Evolutionary conservation across 1,284 basidiomycete species (phyloP).

Genomic region (Trametes polyzona): DNA sequence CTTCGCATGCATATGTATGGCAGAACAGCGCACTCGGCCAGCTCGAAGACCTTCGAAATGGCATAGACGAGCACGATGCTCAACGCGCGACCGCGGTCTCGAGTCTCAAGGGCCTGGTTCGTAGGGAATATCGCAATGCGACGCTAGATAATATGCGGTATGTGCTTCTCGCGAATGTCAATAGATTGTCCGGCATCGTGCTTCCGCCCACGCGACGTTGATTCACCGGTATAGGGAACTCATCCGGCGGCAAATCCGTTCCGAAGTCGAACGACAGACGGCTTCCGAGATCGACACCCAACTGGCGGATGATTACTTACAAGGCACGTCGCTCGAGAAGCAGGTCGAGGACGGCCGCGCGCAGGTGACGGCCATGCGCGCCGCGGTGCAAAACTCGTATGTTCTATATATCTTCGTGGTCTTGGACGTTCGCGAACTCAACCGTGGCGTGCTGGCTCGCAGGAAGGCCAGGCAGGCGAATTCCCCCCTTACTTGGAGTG

Average conservation of each 20-base stretch:
- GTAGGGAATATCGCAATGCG: conserved; percentile 39
- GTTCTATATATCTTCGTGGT: no score
- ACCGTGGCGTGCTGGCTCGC: not conserved
- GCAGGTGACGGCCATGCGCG: no score
- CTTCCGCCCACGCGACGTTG: no score
- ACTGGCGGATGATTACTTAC: no score
- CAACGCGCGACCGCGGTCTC: conserved; percentile 39
- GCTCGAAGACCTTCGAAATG: conserved; percentile 29
- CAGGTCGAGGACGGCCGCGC: no score
- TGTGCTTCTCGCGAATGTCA: not conserved
- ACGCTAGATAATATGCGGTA: conserved; percentile 32
- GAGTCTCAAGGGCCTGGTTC: conserved; percentile 41
- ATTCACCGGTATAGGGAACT: no score
- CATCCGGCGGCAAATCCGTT: no score
- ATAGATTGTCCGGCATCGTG: no score
- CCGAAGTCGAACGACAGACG: no score
- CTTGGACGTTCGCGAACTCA: not conserved
- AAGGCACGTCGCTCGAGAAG: no score
- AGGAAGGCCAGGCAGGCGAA: conserved; percentile 57
- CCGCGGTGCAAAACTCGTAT: no score
- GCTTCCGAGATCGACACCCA: no score
- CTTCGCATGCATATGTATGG: not conserved
- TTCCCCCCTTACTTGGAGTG: conserved; percentile 39
- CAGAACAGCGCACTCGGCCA: conserved; percentile 40
- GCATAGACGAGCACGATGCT: conserved; percentile 42